Evolutionary conservation across 768 basidiomycete genomes (phyloP), one percentile per base, ranked within the genome.

Genomic region (Agaricus sinodeliciosus): DNA sequence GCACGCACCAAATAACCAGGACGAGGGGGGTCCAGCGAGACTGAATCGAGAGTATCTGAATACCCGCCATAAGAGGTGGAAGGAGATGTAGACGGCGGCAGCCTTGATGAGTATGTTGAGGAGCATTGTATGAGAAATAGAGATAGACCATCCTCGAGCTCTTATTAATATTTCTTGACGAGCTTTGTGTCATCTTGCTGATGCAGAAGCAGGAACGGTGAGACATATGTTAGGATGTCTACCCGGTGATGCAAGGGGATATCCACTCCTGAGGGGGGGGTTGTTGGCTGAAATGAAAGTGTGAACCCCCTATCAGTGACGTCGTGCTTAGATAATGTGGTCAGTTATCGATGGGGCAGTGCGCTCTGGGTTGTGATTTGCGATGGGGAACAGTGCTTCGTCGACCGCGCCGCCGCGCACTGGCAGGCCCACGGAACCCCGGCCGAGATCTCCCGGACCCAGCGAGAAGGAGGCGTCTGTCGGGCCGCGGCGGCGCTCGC

Each of bases 401-500:
- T 55, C 57, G 40, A 50, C 46, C 12, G 54, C 47, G 11, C 50
- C 41, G 26, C 50, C 45, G 39, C 48, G 49, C 19, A 27, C 43
- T 27, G 36, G 22, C 43, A n/a, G 48, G 15, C 26, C 19, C 22
- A 25, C 50, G 25, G 43, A 43, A 43, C 60, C 55, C 13, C 57
- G 58, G n/a, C 76, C 74, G 3, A 67, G 68, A 34, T 73, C 75
- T 36, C 74, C 78, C 1, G 52, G 63, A n/a, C 66, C 68, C 16
- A 65, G 67, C 37, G 68, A 61, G 37, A 73, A 82, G 0, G 84
- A 86, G 65, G 72, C 73, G 28, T 84, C 85, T 41, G 68, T 87
- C 54, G 74, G 82, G 37, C 72, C 73, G 18, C 87, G 84, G 74
- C 87, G 85, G 68, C 80, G 76, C 63, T 85, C 84, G 0, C 79